Evolutionary conservation across 495 filamentous ascomycete species (phyloP).

Genomic region (Xylaria sp.): DNA sequence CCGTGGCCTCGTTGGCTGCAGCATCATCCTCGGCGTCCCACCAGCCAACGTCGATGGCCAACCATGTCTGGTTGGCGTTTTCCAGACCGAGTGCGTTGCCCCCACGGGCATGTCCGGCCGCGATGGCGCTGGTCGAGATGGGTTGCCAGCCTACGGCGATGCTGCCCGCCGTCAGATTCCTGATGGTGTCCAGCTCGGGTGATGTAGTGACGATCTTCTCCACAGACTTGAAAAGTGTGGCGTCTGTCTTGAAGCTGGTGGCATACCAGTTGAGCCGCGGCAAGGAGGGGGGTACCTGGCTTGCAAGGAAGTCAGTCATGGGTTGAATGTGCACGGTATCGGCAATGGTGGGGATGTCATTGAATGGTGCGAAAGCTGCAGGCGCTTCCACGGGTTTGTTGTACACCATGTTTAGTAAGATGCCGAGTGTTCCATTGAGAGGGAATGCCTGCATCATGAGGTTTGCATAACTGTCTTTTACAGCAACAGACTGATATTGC

Average conservation of each 20-base stretch:
- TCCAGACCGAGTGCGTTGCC: slow-evolving; percentile 39
- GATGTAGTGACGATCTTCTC: slow-evolving; percentile 31
- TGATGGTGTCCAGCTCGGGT: slow-evolving; percentile 35
- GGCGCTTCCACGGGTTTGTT: slow-evolving; percentile 33
- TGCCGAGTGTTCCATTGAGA: slow-evolving; percentile 37
- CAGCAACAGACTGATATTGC: slow-evolving; percentile 32
- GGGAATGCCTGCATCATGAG: slow-evolving; percentile 41
- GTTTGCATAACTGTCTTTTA: slow-evolving; percentile 39
- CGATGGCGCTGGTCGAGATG: slow-evolving; percentile 33
- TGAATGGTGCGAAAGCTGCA: slow-evolving; percentile 35
- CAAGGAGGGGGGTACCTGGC: slow-evolving; percentile 24
- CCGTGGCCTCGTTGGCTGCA: slow-evolving; percentile 31
- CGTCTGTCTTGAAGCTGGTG: slow-evolving; percentile 35
- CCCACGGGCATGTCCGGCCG: slow-evolving; percentile 30
- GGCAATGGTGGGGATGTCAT: slow-evolving; percentile 30
- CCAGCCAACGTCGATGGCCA: slow-evolving; percentile 38
- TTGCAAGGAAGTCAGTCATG: slow-evolving; percentile 31
- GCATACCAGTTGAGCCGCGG: slow-evolving; percentile 37
- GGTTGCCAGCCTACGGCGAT: slow-evolving; percentile 42
- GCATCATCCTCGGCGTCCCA: slow-evolving; percentile 34
- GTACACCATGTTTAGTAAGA: slow-evolving; percentile 40
- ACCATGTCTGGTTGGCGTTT: slow-evolving; percentile 38
- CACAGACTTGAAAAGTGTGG: slow-evolving; percentile 28
- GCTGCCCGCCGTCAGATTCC: slow-evolving; percentile 34
- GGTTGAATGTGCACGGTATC: slow-evolving; percentile 36